Evolutionary conservation across 768 basidiomycete species (phyloP).

Genomic region (Lactifluus pinguis): DNA sequence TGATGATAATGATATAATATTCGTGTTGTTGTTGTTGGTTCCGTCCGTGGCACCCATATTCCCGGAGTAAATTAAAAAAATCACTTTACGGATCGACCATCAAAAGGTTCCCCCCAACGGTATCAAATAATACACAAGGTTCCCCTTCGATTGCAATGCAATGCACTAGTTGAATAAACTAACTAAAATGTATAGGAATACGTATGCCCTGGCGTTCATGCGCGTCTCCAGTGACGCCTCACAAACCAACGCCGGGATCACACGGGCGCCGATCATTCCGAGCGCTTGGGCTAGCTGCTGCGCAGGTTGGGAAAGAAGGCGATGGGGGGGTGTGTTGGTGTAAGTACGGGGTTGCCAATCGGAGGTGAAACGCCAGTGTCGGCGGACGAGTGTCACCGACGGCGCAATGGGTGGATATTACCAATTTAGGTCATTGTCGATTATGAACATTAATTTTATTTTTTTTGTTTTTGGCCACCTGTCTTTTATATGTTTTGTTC

Average conservation of each 20-base stretch:
- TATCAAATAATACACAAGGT: background rate
- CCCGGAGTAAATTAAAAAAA: background rate
- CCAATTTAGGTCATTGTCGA: background rate
- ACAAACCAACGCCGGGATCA: background rate
- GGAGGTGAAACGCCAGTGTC: slow-evolving; percentile 9
- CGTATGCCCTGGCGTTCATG: background rate
- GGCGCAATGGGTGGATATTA: background rate
- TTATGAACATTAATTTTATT: too few relatives aligned
- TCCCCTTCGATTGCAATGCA: background rate
- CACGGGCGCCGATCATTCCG: background rate
- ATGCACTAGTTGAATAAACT: background rate
- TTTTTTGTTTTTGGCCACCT: too few relatives aligned
- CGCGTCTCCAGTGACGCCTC: background rate
- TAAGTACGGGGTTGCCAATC: background rate
- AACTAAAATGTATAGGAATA: background rate
- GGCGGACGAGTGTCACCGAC: background rate
- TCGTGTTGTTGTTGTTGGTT: background rate
- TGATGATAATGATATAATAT: background rate
- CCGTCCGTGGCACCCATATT: background rate
- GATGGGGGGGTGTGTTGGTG: background rate
- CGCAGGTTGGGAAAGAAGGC: background rate
- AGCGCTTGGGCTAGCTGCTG: background rate
- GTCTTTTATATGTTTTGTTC: too few relatives aligned
- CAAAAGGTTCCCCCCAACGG: background rate
- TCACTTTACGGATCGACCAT: background rate